These are phyloP conservation scores for Solanum sparsipilum DNA, from an alignment of 257 asterid genomes.

Conservation along the genomic window DNA sequence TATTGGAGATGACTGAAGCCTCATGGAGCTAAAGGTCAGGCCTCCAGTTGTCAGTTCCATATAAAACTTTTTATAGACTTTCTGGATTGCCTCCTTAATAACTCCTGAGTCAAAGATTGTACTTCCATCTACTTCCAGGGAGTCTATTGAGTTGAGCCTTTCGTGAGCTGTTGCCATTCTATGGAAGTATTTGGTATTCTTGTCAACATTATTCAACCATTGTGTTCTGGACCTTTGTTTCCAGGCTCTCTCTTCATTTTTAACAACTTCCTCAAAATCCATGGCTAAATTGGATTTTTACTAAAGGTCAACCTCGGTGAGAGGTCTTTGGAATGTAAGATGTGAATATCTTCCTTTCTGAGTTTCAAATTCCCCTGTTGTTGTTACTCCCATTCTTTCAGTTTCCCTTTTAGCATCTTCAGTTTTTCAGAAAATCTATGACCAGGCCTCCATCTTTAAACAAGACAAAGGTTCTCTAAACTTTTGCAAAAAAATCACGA, in stretches of 20 bases:
- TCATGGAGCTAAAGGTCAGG: not conserved
- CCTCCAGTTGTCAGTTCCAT: not conserved
- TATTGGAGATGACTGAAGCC: not conserved
- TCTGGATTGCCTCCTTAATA: not conserved
- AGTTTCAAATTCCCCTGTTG: not conserved
- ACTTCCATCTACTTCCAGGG: not conserved
- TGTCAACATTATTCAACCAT: not conserved
- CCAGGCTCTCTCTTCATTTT: not conserved
- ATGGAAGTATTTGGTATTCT: not conserved
- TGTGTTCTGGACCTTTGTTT: not conserved
- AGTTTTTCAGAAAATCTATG: not conserved
- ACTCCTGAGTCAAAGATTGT: not conserved
- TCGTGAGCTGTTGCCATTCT: not conserved
- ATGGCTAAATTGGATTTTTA: not conserved
- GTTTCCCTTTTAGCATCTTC: not conserved
- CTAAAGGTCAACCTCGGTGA: not conserved
- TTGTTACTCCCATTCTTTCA: not conserved
- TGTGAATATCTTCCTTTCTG: not conserved
- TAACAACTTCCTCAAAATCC: not conserved
- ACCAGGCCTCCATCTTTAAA: not conserved
- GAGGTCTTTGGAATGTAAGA: not conserved
- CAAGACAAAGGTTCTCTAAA: not conserved
- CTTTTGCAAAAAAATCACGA: not conserved
- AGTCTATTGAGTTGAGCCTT: not conserved
- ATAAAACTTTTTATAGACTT: not conserved